phyloP scores from a whole-genome alignment of 345 rosid species.

The Trapa bicornis region DNA sequence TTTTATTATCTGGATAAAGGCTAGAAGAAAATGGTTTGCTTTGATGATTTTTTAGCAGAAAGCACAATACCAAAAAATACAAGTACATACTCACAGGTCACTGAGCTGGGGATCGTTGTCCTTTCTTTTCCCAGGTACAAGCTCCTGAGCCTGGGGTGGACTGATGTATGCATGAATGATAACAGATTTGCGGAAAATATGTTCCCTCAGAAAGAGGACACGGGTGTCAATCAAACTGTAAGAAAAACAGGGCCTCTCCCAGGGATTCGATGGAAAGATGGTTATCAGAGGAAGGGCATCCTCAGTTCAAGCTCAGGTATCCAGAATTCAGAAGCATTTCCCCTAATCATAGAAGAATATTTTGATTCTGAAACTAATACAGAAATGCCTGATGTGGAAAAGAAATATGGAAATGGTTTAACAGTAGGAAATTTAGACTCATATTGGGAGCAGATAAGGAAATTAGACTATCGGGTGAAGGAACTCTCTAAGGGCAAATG shows the following conservation, averaged over 20 bases:
- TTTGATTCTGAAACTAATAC: background rate
- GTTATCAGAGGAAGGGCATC: conserved; percentile 9
- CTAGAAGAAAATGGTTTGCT: background rate
- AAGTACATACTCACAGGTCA: background rate
- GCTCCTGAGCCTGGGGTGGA: conserved; percentile 55
- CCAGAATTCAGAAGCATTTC: conserved; percentile 8
- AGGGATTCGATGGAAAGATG: conserved; percentile 14
- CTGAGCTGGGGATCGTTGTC: background rate
- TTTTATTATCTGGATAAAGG: background rate
- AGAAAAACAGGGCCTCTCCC: conserved; percentile 37
- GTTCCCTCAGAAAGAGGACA: conserved; percentile 21
- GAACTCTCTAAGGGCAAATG: conserved; percentile 33
- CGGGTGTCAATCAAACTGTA: conserved; percentile 3
- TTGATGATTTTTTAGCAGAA: background rate
- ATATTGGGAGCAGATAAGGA: conserved; percentile 50
- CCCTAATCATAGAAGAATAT: conserved; percentile 4
- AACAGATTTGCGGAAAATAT: conserved; percentile 33
- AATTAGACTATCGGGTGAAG: conserved; percentile 36
- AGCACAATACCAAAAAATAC: background rate
- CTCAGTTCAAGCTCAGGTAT: conserved; percentile 10
- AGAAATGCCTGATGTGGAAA: conserved; percentile 26
- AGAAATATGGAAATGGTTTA: conserved; percentile 6
- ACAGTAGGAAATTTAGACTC: conserved; percentile 26
- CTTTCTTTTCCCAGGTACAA: conserved; percentile 23
- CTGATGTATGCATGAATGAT: conserved; percentile 38